These are phyloP conservation scores for Diphasiastrum complanatum DNA, from an alignment of 83 land plant species.

Conservation along the genomic window DNA sequence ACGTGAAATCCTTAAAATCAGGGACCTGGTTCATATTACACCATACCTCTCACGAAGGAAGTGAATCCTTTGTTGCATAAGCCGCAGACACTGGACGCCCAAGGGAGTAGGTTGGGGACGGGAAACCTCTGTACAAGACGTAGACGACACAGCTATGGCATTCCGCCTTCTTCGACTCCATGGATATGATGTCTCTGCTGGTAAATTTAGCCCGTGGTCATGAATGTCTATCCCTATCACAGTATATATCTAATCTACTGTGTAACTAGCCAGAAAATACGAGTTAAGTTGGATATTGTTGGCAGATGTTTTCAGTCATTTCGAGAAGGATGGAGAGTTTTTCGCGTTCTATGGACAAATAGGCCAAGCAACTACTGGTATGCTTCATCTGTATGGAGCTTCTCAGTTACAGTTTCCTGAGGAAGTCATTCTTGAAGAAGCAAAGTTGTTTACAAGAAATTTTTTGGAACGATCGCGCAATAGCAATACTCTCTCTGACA, in stretches of 20 bases:
- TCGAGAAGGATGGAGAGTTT: conserved; percentile 28
- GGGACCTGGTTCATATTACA: background rate
- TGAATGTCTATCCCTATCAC: background rate
- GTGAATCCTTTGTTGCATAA: too few species aligned
- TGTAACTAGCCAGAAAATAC: background rate
- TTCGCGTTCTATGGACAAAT: conserved; percentile 28
- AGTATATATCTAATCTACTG: too few species aligned
- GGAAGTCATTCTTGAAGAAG: conserved; percentile 30
- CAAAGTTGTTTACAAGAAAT: conserved; percentile 9
- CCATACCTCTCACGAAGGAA: too few species aligned
- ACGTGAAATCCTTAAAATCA: background rate
- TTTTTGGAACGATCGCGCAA: conserved; percentile 10
- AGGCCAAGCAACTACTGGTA: conserved; percentile 27
- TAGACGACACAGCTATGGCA: conserved; percentile 39
- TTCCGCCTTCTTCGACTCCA: conserved; percentile 30
- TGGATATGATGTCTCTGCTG: conserved; percentile 36
- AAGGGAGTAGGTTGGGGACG: conserved; percentile 35
- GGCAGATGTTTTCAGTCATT: conserved; percentile 29
- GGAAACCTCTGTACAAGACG: conserved; percentile 17
- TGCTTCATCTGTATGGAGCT: conserved; percentile 32
- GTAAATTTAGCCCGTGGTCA: conserved; percentile 2
- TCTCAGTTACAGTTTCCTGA: conserved; percentile 28
- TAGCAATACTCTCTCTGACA: conserved; percentile 21
- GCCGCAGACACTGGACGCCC: conserved; percentile 9
- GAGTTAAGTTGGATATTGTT: background rate